Evolutionary conservation across 352 stramenopile genomes (phyloP), one percentile per base, ranked within the genome.

Genomic region (Albugo laibachii): DNA sequence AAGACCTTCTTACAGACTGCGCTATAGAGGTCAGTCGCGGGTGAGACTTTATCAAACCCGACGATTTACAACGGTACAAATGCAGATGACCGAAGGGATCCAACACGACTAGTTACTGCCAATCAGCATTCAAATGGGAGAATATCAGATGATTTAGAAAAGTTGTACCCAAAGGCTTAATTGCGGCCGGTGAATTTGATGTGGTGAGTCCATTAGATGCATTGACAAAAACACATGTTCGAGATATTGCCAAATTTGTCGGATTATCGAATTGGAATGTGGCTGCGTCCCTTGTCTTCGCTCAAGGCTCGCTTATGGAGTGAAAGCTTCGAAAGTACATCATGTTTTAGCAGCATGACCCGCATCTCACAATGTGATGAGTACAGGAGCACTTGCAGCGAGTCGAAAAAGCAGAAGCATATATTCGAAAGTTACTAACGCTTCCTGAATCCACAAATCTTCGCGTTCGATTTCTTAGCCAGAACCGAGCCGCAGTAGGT

Each of bases 31-130:
- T 41, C 12, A 14, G 18, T 5, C 1, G 20, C 41, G 44, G 5
- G 11, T 2, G 14, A 13, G 11, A n/a, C 45, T 8, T 35, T 21
- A 4, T 13, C 10, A 15, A 18, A 16, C 18, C 54, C 62, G 0
- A 55, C 80, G 24, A 57, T 98, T 10, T 98, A 97, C 74, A 98
- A 98, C 59, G 94, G 94, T 45, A 98, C 94, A 0, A 98, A 98
- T 54, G 77, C 76, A 1, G 92, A 98, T 51, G 94, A 98, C 53
- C 66, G 83, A 13, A 54, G 80, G 40, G 93, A 98, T 61, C 74
- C 81, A 11, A 98, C 92, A 0, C 67, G 94, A 48, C 65, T 83
- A 44, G 70, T 66, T 80, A 55, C 60, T 56, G 6, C 18, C 41
- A 46, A 5, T 14, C 35, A 41, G 31, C n/a, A 13, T 36, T 39